Evolutionary conservation across 2,329 filamentous ascomycete species (phyloP), one percentile per base, ranked within the genome.

Genomic region (Ophiostoma quercus): DNA sequence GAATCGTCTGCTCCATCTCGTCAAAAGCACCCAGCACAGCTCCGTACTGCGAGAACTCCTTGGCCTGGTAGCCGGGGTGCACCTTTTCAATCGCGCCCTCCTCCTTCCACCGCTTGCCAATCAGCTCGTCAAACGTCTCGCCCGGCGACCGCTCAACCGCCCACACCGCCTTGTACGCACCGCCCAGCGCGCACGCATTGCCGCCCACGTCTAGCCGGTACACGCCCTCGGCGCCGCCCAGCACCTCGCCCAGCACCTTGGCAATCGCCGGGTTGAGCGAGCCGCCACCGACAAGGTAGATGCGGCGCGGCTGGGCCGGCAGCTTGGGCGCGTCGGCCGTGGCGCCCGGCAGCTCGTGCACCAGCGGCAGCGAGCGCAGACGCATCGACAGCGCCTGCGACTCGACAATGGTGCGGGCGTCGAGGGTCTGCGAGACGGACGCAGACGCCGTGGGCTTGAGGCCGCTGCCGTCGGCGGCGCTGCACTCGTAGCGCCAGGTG

Each of bases 101-200:
- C 80, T 97, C 94, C 72, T 87, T 87, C 95, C 95, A 99, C 73
- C 95, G 84, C 76, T 83, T 82, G 8, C 90, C 92, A 72, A 99
- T 90, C 73, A 97, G 83, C 72, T 94, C 90, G 77, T 98, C 95
- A 80, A 98, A 98, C 3, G 85, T 92, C 84, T 96, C 89, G 22
- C 82, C 84, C 1, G 81, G 78, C 32, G 79, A 79, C 29, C 91
- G 82, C 82, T 95, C 92, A 69, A 92, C 83, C 0, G 91, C 93
- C 95, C 95, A 99, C 0, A 96, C 89, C 16, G 95, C 94, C 81
- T 98, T 98, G 81, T 98, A 97, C 34, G 94, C 94, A 7, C 92
- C 92, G 16, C 95, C 95, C 16, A 98, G 81, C 12, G 94, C 95
- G 80, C 95, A 99, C 2, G 95, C 94, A 80, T 96, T 97, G 34